A percentile compares a stretch with the other conserved stretches of the same genome.
Evolutionary conservation across 2,329 filamentous ascomycete species (phyloP).

Genomic region (Emergomyces orientalis): DNA sequence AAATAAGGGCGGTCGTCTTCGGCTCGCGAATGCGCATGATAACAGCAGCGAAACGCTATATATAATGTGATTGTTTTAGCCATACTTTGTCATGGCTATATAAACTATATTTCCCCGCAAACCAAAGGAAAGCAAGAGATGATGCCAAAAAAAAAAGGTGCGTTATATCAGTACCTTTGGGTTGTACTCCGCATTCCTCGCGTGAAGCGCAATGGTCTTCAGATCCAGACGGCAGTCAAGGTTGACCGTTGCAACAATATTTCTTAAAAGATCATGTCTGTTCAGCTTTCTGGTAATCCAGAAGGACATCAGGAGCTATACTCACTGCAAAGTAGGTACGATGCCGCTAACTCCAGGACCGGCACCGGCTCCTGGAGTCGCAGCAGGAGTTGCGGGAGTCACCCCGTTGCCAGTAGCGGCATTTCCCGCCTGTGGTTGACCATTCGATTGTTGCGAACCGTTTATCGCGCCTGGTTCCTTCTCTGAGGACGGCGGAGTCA

Average conservation of each 20-base stretch:
- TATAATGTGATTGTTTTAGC: conserved; percentile 34
- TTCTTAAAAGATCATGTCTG: conserved; percentile 51
- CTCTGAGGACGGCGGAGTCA: conserved; percentile 70
- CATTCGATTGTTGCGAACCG: conserved; percentile 35
- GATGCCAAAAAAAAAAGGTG: conserved; percentile 17
- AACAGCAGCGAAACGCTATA: conserved; percentile 91
- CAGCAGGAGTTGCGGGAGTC: conserved; percentile 81
- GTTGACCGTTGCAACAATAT: conserved; percentile 98
- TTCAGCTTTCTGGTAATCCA: conserved; percentile 44
- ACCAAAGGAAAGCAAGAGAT: background rate
- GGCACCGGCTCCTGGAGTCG: conserved; percentile 74
- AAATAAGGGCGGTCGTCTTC: conserved; percentile 96
- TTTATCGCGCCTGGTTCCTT: conserved; percentile 47
- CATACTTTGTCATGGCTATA: conserved; percentile 33
- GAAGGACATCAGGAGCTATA: conserved; percentile 48
- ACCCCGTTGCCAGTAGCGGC: conserved; percentile 64
- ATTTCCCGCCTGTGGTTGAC: conserved; percentile 49
- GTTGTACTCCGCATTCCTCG: conserved; percentile 97
- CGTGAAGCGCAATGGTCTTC: conserved; percentile 97
- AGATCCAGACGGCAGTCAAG: conserved; percentile 93
- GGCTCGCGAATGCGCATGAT: conserved; percentile 99
- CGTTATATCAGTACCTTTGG: conserved; percentile 63
- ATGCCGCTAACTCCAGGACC: conserved; percentile 79
- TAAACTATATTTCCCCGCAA: conserved; percentile 3
- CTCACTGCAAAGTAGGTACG: conserved; percentile 93